phyloP scores from a whole-genome alignment of 306 rosid genomes.

The Sicyos baderoa region DNA sequence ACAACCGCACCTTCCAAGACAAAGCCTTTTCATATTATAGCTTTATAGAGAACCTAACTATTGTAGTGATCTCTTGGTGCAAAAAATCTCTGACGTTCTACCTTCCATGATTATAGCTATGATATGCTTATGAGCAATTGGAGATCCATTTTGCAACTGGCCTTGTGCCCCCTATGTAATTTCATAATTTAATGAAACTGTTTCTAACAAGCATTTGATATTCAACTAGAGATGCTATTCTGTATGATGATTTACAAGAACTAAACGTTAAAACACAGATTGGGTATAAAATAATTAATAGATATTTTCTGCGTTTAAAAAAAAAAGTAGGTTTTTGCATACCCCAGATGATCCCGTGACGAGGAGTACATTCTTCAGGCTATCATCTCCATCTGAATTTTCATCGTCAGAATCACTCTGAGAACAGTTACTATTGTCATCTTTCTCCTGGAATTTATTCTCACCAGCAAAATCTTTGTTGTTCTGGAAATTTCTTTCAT shows the following conservation, averaged over 20 bases:
- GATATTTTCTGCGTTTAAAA: constrained; percentile 6
- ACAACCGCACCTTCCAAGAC: too few species aligned
- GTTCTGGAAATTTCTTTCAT: constrained; percentile 35
- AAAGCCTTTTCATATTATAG: too few species aligned
- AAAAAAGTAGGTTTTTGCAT: constrained; percentile 18
- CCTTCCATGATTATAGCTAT: too few species aligned
- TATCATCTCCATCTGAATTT: constrained; percentile 30
- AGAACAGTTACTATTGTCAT: constrained; percentile 33
- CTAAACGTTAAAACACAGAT: neutral
- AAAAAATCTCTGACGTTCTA: too few species aligned
- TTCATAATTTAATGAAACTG: too few species aligned
- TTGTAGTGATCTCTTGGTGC: too few species aligned
- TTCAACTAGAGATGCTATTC: neutral
- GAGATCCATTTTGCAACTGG: too few species aligned
- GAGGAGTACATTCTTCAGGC: constrained; percentile 56
- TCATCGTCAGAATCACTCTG: constrained; percentile 41
- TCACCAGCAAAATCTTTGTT: constrained; percentile 30
- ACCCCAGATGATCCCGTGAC: constrained; percentile 89
- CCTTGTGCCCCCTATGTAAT: too few species aligned
- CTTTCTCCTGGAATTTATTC: constrained; percentile 27
- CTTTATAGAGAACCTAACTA: too few species aligned
- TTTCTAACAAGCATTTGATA: neutral
- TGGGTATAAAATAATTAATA: constrained; percentile 13
- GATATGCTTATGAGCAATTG: too few species aligned
- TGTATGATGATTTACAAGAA: constrained; percentile 7